Percentiles rank a stretch among this genome's conserved stretches.
Conservation (phyloP, 305 asterid genomes). For the Fraxinus ornus region DNA sequence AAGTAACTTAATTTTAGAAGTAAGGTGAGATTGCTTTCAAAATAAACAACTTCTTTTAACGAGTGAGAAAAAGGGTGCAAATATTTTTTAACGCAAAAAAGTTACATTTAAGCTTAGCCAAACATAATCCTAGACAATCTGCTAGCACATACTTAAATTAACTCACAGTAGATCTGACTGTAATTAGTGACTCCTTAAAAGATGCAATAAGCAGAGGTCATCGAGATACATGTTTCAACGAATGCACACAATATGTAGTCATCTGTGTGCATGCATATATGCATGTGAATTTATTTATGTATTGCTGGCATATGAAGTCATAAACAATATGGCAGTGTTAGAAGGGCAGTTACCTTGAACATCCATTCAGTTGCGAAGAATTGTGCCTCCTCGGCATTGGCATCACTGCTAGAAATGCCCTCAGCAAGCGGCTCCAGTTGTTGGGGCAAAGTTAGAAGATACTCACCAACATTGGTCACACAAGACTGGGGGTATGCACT, state of each 20-base stretch:
- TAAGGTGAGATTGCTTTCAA: neutral
- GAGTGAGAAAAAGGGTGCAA: neutral
- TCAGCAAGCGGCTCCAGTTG: constrained; percentile 97
- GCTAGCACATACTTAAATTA: neutral
- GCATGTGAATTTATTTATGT: neutral
- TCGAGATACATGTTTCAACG: neutral
- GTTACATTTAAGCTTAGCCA: neutral
- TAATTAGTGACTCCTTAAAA: neutral
- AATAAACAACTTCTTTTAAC: neutral
- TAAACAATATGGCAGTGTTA: neutral
- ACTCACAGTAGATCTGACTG: neutral
- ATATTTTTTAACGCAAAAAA: too few relatives aligned
- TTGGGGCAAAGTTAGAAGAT: constrained; percentile 97
- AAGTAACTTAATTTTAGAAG: too few relatives aligned
- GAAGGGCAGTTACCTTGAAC: constrained; percentile 72
- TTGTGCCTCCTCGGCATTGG: constrained; percentile 91
- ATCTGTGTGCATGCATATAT: neutral
- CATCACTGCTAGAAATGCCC: constrained; percentile 71
- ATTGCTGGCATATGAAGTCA: neutral
- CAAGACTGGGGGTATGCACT: constrained; percentile 91
- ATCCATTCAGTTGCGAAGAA: constrained; percentile 99
- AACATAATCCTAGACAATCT: neutral
- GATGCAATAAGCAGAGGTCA: neutral
- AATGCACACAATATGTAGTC: neutral
- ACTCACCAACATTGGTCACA: constrained; percentile 87